phyloP scores from a whole-genome alignment of 2,329 filamentous ascomycete species.

The Corynespora cassiicola region DNA sequence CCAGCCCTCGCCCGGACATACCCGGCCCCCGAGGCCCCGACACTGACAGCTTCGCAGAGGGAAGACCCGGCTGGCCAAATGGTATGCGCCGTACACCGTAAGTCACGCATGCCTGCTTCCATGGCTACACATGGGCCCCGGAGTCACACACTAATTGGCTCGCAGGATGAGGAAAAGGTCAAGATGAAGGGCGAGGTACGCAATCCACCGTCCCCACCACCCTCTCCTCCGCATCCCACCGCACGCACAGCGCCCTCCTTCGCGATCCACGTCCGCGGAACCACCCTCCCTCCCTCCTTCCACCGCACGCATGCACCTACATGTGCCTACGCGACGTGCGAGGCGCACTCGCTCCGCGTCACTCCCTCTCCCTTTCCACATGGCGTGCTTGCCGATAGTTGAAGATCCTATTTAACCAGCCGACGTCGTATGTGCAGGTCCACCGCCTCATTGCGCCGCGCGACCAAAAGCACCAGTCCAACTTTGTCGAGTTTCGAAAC shows the following conservation, averaged over 20 bases:
- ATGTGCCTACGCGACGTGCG: too few species aligned
- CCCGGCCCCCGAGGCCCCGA: not conserved
- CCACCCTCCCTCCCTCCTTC: conserved; percentile 1
- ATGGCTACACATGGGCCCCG: not conserved
- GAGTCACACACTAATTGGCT: conserved; percentile 19
- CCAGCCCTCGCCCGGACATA: conserved; percentile 3
- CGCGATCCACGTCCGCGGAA: conserved; percentile 2
- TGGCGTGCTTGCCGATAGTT: conserved; percentile 7
- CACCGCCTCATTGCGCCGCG: conserved; percentile 96
- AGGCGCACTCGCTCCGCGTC: conserved; percentile 1
- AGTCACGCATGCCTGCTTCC: conserved; percentile 29
- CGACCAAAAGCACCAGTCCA: conserved; percentile 99
- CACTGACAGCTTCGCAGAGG: conserved; percentile 65
- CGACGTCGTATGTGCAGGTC: conserved; percentile 62
- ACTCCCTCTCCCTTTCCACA: not conserved
- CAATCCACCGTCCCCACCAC: conserved; percentile 16
- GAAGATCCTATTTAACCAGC: conserved; percentile 9
- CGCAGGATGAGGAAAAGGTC: conserved; percentile 93
- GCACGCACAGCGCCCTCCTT: conserved; percentile 4
- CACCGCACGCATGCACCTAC: conserved; percentile 1
- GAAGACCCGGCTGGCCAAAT: conserved; percentile 97
- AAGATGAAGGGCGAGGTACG: conserved; percentile 95
- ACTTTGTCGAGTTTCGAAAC: conserved; percentile 95
- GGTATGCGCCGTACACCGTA: conserved; percentile 94
- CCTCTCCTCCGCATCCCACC: conserved; percentile 4